Percentiles rank a stretch among this genome's conserved stretches.
These are phyloP conservation scores for Hortiboletus campestris DNA, from an alignment of 768 basidiomycete genomes.

Conservation along the genomic window DNA sequence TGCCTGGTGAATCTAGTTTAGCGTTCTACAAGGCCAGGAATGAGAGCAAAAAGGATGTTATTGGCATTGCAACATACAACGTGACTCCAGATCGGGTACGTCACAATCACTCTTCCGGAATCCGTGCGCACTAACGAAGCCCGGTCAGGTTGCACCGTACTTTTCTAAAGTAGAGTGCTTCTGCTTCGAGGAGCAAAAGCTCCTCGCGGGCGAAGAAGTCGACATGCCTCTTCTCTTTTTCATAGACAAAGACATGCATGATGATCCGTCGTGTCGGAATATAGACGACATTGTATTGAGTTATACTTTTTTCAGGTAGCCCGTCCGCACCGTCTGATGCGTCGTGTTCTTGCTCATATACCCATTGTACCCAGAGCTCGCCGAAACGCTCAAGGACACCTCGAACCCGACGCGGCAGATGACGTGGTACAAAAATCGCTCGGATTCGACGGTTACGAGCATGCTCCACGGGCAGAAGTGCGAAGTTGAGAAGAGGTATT, in stretches of 20 bases:
- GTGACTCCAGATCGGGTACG: conserved; percentile 95
- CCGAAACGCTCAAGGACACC: conserved; percentile 78
- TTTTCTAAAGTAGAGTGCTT: conserved; percentile 99
- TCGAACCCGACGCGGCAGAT: conserved; percentile 88
- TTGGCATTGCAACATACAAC: conserved; percentile 99
- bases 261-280: conserved; percentile 84
- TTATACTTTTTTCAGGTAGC: conserved; percentile 95
- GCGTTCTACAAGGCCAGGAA: conserved; percentile 97
- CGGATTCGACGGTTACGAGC: conserved; percentile 69
- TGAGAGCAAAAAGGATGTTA: conserved; percentile 78
- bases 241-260: conserved; percentile 95
- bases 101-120: conserved; percentile 4
- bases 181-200: conserved; percentile 97
- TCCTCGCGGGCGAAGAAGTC: conserved; percentile 93
- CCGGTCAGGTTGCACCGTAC: conserved; percentile 84
- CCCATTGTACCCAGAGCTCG: conserved; percentile 58
- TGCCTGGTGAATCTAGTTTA: conserved; percentile 93
- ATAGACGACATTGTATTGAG: conserved; percentile 91
- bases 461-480: conserved; percentile 33
- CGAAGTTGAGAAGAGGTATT: neutral
- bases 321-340: neutral
- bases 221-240: conserved; percentile 99
- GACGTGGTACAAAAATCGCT: conserved; percentile 76
- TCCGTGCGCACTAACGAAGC: neutral
- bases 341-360: neutral